Evolutionary conservation across 1,284 basidiomycete genomes (phyloP).

Genomic region (Cystobasidium slooffiae): DNA sequence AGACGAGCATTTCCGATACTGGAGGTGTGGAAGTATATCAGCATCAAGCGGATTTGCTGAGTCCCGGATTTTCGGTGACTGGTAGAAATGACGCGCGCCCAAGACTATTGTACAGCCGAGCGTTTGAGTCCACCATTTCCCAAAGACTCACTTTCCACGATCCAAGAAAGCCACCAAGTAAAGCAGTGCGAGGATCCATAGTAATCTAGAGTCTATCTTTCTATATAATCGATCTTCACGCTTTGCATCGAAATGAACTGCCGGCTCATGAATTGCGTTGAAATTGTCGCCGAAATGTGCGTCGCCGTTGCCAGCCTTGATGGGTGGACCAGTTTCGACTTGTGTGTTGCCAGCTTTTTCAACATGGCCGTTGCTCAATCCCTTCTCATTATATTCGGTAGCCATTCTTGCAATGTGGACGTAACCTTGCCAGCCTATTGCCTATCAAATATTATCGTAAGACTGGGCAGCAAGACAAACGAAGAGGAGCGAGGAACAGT

Average conservation of each 20-base stretch:
- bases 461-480: no score
- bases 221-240: slow-evolving; percentile 42
- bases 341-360: neutral
- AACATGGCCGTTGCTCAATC: neutral
- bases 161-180: slow-evolving; percentile 51
- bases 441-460: neutral
- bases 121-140: no score
- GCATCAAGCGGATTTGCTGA: neutral
- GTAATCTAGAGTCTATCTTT: slow-evolving; percentile 50
- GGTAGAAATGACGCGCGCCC: neutral
- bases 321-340: neutral
- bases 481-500: neutral
- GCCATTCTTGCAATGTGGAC: no score
- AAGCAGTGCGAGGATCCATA: slow-evolving; percentile 53
- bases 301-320: neutral
- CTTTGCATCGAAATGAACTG: slow-evolving; percentile 30
- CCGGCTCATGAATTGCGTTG: slow-evolving; percentile 9
- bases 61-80: neutral
- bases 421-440: neutral
- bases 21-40: neutral
- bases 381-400: neutral
- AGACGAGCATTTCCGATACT: slow-evolving; percentile 50
- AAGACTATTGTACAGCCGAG: no score
- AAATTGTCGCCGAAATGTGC: slow-evolving; percentile 22
- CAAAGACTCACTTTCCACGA: slow-evolving; percentile 29